Base-by-base conservation (phyloP, 495 filamentous ascomycete genomes). In the Neurospora sp. region DNA sequence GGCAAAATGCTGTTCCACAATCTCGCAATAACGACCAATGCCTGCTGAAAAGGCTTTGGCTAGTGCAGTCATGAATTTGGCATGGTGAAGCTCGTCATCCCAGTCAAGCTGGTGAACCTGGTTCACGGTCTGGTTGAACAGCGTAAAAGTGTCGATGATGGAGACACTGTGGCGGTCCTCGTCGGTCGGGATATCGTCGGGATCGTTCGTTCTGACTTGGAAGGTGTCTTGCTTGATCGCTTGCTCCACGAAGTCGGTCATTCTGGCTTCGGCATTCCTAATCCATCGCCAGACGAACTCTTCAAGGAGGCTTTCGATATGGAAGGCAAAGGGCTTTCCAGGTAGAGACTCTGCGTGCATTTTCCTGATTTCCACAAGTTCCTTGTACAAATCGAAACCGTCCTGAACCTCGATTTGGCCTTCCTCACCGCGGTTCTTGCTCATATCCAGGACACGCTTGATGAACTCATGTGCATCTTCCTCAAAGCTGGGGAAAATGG, bases 251-350 rank as follows among this genome's bases (percentile, higher is more conserved):
- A 96, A 95, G 20, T 90, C 90, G 78, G 90, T 85, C 74, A 97
- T 89, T 77, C 90, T 94, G 20, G 83, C 82, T 71, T 97, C 94
- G 31, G 92, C 93, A 74, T 89, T 88, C 69, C 86, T 87, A 73
- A 99, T 92, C 94, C 94, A 99, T 38, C 92, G 89, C 94, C 94
- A 97, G 37, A 97, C 95, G 80, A 98, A 99, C 37, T 92, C 91
- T 72, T 92, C 92, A 8, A 99, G 85, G 18, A 96, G 82, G 53
- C 88, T 88, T 81, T 99, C 96, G 59, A 99, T 88, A 74, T 92
- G 86, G 79, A 97, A 96, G 12, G 89, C 90, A 79, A 98, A 99
- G 6, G 84, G 83, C 69, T 81, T 80, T 68, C 81, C 79, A 0
- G 92, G 92, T 40, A 97, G 86, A 40, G 89, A 88, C 68, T 90